Base-by-base conservation (phyloP, 1,139 yeast species). In the Zygosaccharomyces sapae region DNA sequence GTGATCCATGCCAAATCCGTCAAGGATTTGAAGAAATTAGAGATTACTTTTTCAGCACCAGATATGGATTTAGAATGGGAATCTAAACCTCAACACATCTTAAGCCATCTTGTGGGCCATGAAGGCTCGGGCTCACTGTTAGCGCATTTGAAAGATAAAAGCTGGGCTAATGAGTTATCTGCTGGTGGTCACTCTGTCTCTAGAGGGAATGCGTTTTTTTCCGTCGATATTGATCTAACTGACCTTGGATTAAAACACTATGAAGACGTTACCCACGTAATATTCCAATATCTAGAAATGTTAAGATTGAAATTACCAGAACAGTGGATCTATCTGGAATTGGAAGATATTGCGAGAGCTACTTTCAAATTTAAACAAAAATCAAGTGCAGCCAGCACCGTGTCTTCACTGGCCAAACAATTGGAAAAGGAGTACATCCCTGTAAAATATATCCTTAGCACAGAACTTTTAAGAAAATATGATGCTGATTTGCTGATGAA, bases 111-210 rank as follows among this genome's bases (percentile, higher is more conserved):
- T 48, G 69, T 92, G 47, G 97, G 98, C 30, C 97, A 92, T 65
- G 97, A 92, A 69, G 87, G 88, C 46, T 74, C 81, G 45, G 97
- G 97, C 1, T 87, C 96, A 1, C 67, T 92, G 13, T 72, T 87
- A 33, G 76, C 81, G 46, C 76, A 74, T 55, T 75, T 90, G 54
- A 90, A 89, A 67, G 68, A 71, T 37, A 71, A 76, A 53, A 86
- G 92, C 8, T 87, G 92, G 88, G 95, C 89, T 4, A 84, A 79
- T 53, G 83, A 79, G 12, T 74, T 92, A 45, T 79, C 88, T 30
- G 81, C 92, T 29, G 96, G 96, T 7, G 76, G 80, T 37, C 76
- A 79, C 61, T 78, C 78, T 41, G 77, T 88, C 9, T 83, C 90
- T 41, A 75, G 79, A 44, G 95, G 86, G 2, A 79, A 77, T 49